Conservation (phyloP, 768 basidiomycete genomes). For the Tremella fuciformis region DNA sequence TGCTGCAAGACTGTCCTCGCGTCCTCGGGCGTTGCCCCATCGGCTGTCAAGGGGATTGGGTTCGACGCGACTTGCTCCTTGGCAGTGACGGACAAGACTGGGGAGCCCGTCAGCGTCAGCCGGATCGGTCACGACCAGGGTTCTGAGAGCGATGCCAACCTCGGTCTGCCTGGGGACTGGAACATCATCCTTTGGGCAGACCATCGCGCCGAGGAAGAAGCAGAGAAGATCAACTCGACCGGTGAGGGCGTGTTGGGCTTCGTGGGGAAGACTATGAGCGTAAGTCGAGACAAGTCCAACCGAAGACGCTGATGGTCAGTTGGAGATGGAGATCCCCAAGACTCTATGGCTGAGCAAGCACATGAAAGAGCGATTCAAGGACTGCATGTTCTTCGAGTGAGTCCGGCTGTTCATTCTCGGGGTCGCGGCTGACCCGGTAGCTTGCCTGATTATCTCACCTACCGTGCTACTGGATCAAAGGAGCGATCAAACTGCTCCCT, state of each 20-base stretch:
- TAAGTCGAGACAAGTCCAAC: slow-evolving; percentile 23
- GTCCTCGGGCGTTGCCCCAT: slow-evolving; percentile 55
- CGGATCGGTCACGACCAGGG: slow-evolving; percentile 46
- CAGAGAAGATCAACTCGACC: slow-evolving; percentile 79
- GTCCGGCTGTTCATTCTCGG: slow-evolving; percentile 56
- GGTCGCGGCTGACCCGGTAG: slow-evolving; percentile 64
- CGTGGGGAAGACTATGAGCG: slow-evolving; percentile 95
- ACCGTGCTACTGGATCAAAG: slow-evolving; percentile 73
- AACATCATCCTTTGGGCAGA: slow-evolving; percentile 97
- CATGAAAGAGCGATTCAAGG: slow-evolving; percentile 70
- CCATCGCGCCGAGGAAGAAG: slow-evolving; percentile 89
- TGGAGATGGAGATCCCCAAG: slow-evolving; percentile 98
- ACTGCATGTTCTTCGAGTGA: slow-evolving; percentile 55
- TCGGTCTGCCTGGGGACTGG: slow-evolving; percentile 60
- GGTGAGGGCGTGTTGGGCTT: slow-evolving; percentile 84
- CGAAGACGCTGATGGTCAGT: slow-evolving; percentile 55
- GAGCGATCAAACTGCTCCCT: slow-evolving; percentile 87
- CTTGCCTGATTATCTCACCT: slow-evolving; percentile 93
- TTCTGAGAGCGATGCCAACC: slow-evolving; percentile 61
- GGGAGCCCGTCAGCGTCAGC: slow-evolving; percentile 71
- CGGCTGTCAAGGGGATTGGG: slow-evolving; percentile 76
- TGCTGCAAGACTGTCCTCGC: slow-evolving; percentile 63
- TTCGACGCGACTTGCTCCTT: slow-evolving; percentile 97
- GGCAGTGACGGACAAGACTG: slow-evolving; percentile 70
- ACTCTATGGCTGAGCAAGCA: slow-evolving; percentile 91